Percentiles rank a stretch among this genome's conserved stretches.
Evolutionary conservation across 2,329 filamentous ascomycete species (phyloP).

Genomic region (Colletotrichum euphorbiae): DNA sequence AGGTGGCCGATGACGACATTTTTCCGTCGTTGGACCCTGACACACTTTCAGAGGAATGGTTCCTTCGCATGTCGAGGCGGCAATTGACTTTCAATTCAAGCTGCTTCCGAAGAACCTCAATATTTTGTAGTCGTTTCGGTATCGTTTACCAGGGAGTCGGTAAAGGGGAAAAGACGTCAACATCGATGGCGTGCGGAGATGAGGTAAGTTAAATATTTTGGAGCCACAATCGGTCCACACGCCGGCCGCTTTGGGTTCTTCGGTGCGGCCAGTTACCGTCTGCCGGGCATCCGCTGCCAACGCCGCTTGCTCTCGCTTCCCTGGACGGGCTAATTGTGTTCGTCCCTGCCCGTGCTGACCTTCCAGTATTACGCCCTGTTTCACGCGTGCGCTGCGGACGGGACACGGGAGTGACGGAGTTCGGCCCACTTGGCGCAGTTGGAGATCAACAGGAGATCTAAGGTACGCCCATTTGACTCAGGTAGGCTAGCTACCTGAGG

Average conservation of each 20-base stretch:
- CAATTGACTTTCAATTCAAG: neutral
- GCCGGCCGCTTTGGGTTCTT: conserved; percentile 18
- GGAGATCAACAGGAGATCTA: conserved; percentile 28
- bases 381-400: conserved; percentile 19
- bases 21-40: neutral
- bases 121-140: neutral
- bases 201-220: conserved; percentile 25
- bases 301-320: neutral
- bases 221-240: neutral
- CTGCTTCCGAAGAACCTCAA: neutral
- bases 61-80: neutral
- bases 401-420: conserved; percentile 35
- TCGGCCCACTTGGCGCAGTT: conserved; percentile 28
- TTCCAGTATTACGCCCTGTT: conserved; percentile 4
- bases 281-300: neutral
- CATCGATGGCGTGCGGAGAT: conserved; percentile 19
- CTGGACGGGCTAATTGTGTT: neutral
- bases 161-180: neutral
- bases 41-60: neutral
- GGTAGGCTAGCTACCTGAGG: no score
- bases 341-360: neutral
- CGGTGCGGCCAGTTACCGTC: conserved; percentile 22
- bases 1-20: conserved; percentile 41
- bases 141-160: neutral
- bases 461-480: neutral